These are phyloP conservation scores for Bondarzewia mesenterica DNA, from an alignment of 1,284 basidiomycete species.

Conservation along the genomic window DNA sequence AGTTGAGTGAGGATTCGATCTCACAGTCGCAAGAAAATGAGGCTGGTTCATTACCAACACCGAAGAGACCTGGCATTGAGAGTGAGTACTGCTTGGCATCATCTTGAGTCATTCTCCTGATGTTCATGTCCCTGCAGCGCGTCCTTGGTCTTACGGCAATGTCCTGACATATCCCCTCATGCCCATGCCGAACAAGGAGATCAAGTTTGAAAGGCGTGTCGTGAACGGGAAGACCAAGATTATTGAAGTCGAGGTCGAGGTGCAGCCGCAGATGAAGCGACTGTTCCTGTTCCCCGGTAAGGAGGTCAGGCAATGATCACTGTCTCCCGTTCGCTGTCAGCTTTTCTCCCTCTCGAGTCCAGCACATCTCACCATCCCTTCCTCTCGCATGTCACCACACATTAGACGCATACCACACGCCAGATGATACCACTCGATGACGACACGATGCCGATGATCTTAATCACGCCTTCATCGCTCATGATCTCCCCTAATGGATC, in stretches of 20 bases:
- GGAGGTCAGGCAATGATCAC: slow-evolving; percentile 7
- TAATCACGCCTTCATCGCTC: slow-evolving; percentile 2
- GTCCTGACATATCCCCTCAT: slow-evolving; percentile 58
- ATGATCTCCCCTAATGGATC: slow-evolving; percentile 3
- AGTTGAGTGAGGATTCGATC: slow-evolving; percentile 17
- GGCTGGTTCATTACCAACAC: slow-evolving; percentile 10
- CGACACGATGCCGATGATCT: slow-evolving; percentile 3
- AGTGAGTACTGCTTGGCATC: slow-evolving; percentile 23
- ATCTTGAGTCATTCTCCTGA: slow-evolving; percentile 9
- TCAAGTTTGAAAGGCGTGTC: slow-evolving; percentile 33
- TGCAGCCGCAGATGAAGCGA: slow-evolving; percentile 34
- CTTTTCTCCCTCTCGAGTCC: background rate
- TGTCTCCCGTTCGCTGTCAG: too few species aligned
- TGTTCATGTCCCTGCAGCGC: slow-evolving; percentile 35
- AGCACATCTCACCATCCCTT: slow-evolving; percentile 2
- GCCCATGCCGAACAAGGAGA: slow-evolving; percentile 47
- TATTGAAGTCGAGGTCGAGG: slow-evolving; percentile 42
- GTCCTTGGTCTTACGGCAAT: slow-evolving; percentile 67
- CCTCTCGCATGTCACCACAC: background rate
- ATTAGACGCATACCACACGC: slow-evolving; percentile 4
- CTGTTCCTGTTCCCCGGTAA: slow-evolving; percentile 41
- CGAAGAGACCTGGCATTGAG: slow-evolving; percentile 20
- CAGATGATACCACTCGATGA: slow-evolving; percentile 6
- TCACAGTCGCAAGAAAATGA: slow-evolving; percentile 2
- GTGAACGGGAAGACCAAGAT: slow-evolving; percentile 46